Evolutionary conservation across 768 basidiomycete genomes (phyloP).

Genomic region (Dioszegia aurantiaca): DNA sequence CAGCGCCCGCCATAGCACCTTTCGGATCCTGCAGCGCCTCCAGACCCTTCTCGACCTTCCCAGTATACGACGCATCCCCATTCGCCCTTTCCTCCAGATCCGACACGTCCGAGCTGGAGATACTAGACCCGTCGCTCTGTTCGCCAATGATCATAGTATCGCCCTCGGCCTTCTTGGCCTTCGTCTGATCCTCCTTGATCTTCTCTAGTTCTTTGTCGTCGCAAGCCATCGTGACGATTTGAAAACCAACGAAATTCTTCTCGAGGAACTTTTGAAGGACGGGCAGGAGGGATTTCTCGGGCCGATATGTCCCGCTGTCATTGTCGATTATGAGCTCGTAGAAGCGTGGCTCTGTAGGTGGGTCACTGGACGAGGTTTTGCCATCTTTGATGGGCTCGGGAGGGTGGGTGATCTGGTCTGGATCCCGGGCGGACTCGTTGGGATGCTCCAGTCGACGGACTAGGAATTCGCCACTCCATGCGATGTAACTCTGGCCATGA

Average conservation of each 20-base stretch:
- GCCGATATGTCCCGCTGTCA: conserved; percentile 72
- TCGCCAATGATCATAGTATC: conserved; percentile 42
- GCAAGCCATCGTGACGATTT: conserved; percentile 57
- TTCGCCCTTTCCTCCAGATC: conserved; percentile 32
- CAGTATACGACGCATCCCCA: conserved; percentile 6
- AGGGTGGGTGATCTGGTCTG: conserved; percentile 54
- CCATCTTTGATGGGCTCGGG: conserved; percentile 31
- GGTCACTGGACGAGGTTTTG: conserved; percentile 25
- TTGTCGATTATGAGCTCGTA: conserved; percentile 88
- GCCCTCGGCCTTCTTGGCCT: conserved; percentile 49
- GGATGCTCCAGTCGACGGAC: conserved; percentile 62
- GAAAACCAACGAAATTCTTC: conserved; percentile 69
- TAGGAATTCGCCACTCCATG: conserved; percentile 55
- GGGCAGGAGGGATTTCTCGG: conserved; percentile 64
- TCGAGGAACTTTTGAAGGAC: conserved; percentile 64
- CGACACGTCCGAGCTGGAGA: conserved; percentile 39
- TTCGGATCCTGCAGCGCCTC: conserved; percentile 28
- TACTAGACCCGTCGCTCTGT: conserved; percentile 32
- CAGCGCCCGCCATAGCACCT: not conserved
- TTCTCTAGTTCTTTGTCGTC: conserved; percentile 54
- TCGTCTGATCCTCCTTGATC: conserved; percentile 52
- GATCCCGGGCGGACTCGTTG: conserved; percentile 55
- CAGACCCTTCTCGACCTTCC: conserved; percentile 20
- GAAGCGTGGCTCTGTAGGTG: conserved; percentile 51
- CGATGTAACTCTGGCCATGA: conserved; percentile 54